phyloP scores from a whole-genome alignment of 73 alveolate species.

The Paramecium tetraurelia region DNA sequence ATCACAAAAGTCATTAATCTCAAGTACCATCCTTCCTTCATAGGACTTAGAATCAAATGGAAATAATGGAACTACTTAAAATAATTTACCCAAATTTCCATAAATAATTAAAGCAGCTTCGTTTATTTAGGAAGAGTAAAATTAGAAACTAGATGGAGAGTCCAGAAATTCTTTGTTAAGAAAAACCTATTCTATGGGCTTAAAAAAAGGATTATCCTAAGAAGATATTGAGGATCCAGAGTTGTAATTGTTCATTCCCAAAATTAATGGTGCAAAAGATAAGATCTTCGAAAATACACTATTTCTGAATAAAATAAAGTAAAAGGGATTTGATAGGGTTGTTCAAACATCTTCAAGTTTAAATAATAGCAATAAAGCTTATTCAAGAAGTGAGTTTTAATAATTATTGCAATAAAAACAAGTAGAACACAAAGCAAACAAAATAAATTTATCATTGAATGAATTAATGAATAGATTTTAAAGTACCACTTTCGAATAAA shows the following conservation, averaged over 20 bases:
- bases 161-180: background rate
- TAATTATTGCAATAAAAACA: background rate
- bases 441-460: background rate
- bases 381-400: constrained; percentile 1
- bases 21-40: background rate
- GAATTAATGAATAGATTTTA: constrained; percentile 11
- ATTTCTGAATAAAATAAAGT: background rate
- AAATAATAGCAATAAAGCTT: background rate
- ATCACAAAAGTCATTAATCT: background rate
- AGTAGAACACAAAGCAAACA: background rate
- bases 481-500: background rate
- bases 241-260: background rate
- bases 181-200: background rate
- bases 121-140: background rate
- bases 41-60: background rate
- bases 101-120: background rate
- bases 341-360: background rate
- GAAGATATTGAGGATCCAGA: background rate
- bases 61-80: background rate
- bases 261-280: background rate
- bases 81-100: background rate
- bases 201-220: background rate
- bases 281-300: background rate
- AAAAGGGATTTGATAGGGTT: constrained; percentile 13
- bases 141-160: background rate